Evolutionary conservation across 306 rosid species (phyloP).

Genomic region (Cicer judaicum): DNA sequence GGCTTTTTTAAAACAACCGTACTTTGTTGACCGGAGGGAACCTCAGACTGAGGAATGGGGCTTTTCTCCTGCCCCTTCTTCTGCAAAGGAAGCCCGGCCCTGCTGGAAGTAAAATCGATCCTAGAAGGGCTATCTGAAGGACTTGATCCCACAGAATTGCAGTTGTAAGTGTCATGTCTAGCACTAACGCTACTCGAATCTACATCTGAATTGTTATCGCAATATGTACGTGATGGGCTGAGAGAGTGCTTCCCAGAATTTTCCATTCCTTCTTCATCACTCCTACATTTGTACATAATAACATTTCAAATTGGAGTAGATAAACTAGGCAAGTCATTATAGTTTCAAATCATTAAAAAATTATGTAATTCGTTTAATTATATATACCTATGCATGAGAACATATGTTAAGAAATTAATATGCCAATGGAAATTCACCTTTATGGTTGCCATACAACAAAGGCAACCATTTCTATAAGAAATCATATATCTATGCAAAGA

Average conservation of each 20-base stretch:
- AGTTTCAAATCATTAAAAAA: slow-evolving; percentile 30
- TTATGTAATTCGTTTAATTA: background rate
- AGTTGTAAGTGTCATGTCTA: slow-evolving; percentile 64
- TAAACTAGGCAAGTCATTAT: slow-evolving; percentile 26
- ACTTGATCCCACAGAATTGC: slow-evolving; percentile 68
- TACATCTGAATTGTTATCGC: slow-evolving; percentile 67
- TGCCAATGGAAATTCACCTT: slow-evolving; percentile 21
- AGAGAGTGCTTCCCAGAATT: slow-evolving; percentile 70
- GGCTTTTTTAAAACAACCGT: slow-evolving; percentile 75
- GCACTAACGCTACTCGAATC: slow-evolving; percentile 82
- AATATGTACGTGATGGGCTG: slow-evolving; percentile 78
- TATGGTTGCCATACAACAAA: background rate
- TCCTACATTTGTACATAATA: slow-evolving; percentile 61
- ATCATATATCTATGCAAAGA: slow-evolving; percentile 16
- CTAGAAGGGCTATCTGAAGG: slow-evolving; percentile 83
- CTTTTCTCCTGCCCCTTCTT: slow-evolving; percentile 61
- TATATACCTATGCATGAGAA: background rate
- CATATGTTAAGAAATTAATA: slow-evolving; percentile 22
- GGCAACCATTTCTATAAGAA: slow-evolving; percentile 5
- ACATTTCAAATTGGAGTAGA: slow-evolving; percentile 22
- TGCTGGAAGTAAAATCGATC: slow-evolving; percentile 61
- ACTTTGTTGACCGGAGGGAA: slow-evolving; percentile 58
- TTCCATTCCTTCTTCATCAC: slow-evolving; percentile 75
- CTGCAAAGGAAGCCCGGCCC: slow-evolving; percentile 69
- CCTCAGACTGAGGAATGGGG: slow-evolving; percentile 50